These are phyloP conservation scores for Malassezia caprae DNA, from an alignment of 1,284 basidiomycete species.

Conservation along the genomic window DNA sequence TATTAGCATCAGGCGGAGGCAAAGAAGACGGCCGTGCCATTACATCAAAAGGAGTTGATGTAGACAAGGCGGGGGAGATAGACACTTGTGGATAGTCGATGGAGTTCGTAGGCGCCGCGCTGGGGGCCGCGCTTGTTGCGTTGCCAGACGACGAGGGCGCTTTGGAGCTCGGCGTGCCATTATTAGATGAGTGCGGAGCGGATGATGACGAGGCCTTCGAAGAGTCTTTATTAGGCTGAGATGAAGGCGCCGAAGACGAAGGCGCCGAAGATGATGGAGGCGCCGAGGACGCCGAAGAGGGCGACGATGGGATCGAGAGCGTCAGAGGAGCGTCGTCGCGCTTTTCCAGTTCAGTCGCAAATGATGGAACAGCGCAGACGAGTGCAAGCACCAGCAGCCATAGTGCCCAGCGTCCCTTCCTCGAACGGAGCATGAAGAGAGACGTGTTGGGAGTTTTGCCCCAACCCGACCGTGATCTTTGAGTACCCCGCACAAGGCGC, in stretches of 20 bases:
- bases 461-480: background rate
- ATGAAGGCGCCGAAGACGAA: background rate
- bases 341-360: background rate
- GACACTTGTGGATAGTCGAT: slow-evolving; percentile 5
- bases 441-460: background rate
- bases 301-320: background rate
- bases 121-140: background rate
- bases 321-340: background rate
- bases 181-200: background rate
- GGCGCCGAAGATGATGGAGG: background rate
- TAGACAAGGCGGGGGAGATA: background rate
- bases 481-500: background rate
- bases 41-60: slow-evolving; percentile 2
- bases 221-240: background rate
- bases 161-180: background rate
- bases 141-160: background rate
- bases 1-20: background rate
- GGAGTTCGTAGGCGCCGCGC: background rate
- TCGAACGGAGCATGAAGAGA: background rate
- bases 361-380: background rate
- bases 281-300: background rate
- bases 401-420: background rate
- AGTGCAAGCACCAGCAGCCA: background rate
- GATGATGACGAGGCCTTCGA: background rate
- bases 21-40: slow-evolving; percentile 2